Percentiles rank a stretch among this genome's conserved stretches.
Evolutionary conservation across 1,139 yeast genomes (phyloP).

Genomic region (Yamadazyma diddensiae): DNA sequence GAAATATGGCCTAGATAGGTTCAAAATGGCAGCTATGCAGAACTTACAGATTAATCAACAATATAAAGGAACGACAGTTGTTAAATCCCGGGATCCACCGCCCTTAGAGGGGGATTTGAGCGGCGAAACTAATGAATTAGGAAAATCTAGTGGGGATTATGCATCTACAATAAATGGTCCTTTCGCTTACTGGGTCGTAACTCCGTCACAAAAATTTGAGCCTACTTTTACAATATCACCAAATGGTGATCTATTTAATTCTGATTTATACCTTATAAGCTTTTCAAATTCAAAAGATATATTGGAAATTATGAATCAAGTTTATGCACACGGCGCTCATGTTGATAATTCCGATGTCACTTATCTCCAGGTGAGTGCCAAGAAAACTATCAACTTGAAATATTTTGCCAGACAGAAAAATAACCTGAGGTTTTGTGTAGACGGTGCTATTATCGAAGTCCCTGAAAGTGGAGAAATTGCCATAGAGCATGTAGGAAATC

Average conservation of each 20-base stretch:
- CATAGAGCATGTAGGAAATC: slow-evolving; percentile 5
- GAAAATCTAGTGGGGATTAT: not conserved
- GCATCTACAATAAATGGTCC: slow-evolving; percentile 26
- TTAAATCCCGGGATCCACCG: slow-evolving; percentile 12
- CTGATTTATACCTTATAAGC: slow-evolving; percentile 52
- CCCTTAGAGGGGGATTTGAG: not conserved
- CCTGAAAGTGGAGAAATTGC: slow-evolving; percentile 23
- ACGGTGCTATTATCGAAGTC: slow-evolving; percentile 42
- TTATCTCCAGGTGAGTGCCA: slow-evolving; percentile 33
- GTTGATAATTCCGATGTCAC: slow-evolving; percentile 26
- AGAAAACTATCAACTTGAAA: slow-evolving; percentile 25
- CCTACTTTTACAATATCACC: slow-evolving; percentile 75
- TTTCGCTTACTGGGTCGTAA: slow-evolving; percentile 65
- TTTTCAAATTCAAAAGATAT: slow-evolving; percentile 51
- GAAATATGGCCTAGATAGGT: slow-evolving; percentile 61
- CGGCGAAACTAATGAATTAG: not conserved
- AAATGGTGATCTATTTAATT: slow-evolving; percentile 48
- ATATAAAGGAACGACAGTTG: slow-evolving; percentile 43
- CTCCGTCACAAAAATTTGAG: slow-evolving; percentile 65
- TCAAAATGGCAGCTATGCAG: slow-evolving; percentile 62
- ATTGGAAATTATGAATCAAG: slow-evolving; percentile 56
- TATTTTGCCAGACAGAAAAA: slow-evolving; percentile 15
- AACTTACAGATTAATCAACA: slow-evolving; percentile 48
- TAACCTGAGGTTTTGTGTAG: slow-evolving; percentile 50
- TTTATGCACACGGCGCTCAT: slow-evolving; percentile 59